Evolutionary conservation across 164 flowering plant species (phyloP), one percentile per base, ranked within the genome.

Genomic region (Berberis vulgaris): DNA sequence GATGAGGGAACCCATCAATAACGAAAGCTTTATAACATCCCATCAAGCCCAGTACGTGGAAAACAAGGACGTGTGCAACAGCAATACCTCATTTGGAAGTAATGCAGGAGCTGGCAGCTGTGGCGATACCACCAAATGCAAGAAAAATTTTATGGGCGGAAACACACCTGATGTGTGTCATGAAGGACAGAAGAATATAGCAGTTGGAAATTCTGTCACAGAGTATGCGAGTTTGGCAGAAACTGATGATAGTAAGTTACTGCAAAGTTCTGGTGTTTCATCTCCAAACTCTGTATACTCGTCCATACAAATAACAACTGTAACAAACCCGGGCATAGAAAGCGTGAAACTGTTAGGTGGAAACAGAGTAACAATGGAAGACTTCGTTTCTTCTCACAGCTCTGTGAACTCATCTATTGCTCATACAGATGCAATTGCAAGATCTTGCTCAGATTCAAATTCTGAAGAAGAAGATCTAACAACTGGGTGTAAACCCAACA

Each of bases 371-470:
- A 45, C 56, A 52, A 9, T 55, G 47, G 71, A 74, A 47, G 61
- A 68, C 43, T 60, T 49, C 10, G 40, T 65, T 6, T 60, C 76
- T 47, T 69, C 76, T 46, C 74, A 61, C 52, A 61, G 26, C 41
- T 71, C 72, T 40, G 64, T 43, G 41, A 47, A 63, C 54, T 74
- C 74, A 42, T 61, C 68, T 41, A 26, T 26, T 26, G 57, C 70
- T 46, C 80, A 75, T 63, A 68, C 55, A 7, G 54, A 39, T 65
- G 80, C 73, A 71, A 79, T 72, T 55, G 54, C 70, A 45, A 72
- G 71, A 72, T 81, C 82, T 7, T 75, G 64, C 62, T 79, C 86
- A 46, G 85, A 79, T 8, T 81, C 84, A 72, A 80, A 80, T 57
- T 79, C 82, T 45, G 26, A 26, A 26, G 86, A 83, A 69, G 87